phyloP scores from a whole-genome alignment of 2,329 filamentous ascomycete species.

The Xylariales sp. region DNA sequence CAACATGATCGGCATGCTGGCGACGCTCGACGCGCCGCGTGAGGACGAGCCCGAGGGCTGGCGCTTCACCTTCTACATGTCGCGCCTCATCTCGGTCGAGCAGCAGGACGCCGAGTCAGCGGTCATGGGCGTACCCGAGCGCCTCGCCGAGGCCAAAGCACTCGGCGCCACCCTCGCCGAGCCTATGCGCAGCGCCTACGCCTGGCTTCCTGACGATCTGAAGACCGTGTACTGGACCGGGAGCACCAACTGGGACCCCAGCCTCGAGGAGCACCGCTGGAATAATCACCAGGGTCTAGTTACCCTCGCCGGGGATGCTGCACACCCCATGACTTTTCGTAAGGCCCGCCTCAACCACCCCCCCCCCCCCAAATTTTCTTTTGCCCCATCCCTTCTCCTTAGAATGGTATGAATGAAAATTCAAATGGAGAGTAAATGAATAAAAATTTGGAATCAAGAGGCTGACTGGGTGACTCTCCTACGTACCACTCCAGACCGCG shows the following conservation, averaged over 20 bases:
- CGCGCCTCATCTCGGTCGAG: slow-evolving; percentile 32
- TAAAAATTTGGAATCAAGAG: too few relatives aligned
- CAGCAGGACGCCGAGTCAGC: slow-evolving; percentile 32
- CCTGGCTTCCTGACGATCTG: slow-evolving; percentile 23
- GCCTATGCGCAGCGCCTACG: slow-evolving; percentile 37
- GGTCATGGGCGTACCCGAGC: slow-evolving; percentile 27
- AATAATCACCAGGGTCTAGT: slow-evolving; percentile 24
- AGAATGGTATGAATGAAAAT: too few relatives aligned
- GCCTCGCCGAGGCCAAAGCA: slow-evolving; percentile 33
- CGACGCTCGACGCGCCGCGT: slow-evolving; percentile 34
- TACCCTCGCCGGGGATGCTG: slow-evolving; percentile 27
- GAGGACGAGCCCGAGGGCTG: slow-evolving; percentile 31
- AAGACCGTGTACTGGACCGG: slow-evolving; percentile 22
- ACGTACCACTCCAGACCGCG: slow-evolving; percentile 29
- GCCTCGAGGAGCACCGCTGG: slow-evolving; percentile 22
- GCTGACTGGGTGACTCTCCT: too few relatives aligned
- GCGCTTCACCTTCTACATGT: slow-evolving; percentile 45
- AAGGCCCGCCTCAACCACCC: too few relatives aligned
- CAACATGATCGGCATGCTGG: slow-evolving; percentile 39
- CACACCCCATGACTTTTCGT: slow-evolving; percentile 31
- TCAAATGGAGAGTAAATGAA: too few relatives aligned
- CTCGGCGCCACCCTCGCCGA: slow-evolving; percentile 32
- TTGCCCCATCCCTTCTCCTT: too few relatives aligned
- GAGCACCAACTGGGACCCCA: slow-evolving; percentile 26
- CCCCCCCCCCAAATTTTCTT: too few relatives aligned